Evolutionary conservation across 352 stramenopile species (phyloP).

Genomic region (Phytopythium chamaehyphon): DNA sequence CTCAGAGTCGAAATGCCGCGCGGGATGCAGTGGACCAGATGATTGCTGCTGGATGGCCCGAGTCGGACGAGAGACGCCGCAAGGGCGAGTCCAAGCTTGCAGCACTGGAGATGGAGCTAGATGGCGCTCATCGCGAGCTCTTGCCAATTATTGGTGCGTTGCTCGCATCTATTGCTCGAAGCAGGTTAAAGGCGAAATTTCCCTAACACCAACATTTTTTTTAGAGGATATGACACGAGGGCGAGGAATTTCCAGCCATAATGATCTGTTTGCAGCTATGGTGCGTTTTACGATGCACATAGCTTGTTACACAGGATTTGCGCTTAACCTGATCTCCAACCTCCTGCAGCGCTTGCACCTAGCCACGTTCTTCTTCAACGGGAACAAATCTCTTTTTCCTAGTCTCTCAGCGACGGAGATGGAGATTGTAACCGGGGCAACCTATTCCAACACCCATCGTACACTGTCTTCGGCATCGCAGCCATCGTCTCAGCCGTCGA

Average conservation of each 20-base stretch:
- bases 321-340: neutral
- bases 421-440: constrained; percentile 44
- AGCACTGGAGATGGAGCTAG: constrained; percentile 33
- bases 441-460: constrained; percentile 20
- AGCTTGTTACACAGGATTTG: neutral
- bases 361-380: constrained; percentile 70
- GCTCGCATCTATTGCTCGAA: too few relatives aligned
- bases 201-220: too few relatives aligned
- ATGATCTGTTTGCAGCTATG: constrained; percentile 62
- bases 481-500: constrained; percentile 6
- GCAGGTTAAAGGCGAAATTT: too few relatives aligned
- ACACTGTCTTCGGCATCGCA: constrained; percentile 15
- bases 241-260: constrained; percentile 22
- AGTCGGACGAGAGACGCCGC: constrained; percentile 38
- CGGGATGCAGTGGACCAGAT: constrained; percentile 26
- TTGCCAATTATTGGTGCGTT: constrained; percentile 33
- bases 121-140: constrained; percentile 33
- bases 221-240: constrained; percentile 39
- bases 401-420: constrained; percentile 43
- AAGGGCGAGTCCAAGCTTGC: constrained; percentile 34
- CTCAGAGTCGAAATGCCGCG: constrained; percentile 14
- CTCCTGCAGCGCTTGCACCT: constrained; percentile 52
- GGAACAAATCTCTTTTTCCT: constrained; percentile 45
- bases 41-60: constrained; percentile 18
- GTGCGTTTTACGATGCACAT: constrained; percentile 9